phyloP scores from a whole-genome alignment of 2,329 filamentous ascomycete genomes.

The Talaromyces islandicus region DNA sequence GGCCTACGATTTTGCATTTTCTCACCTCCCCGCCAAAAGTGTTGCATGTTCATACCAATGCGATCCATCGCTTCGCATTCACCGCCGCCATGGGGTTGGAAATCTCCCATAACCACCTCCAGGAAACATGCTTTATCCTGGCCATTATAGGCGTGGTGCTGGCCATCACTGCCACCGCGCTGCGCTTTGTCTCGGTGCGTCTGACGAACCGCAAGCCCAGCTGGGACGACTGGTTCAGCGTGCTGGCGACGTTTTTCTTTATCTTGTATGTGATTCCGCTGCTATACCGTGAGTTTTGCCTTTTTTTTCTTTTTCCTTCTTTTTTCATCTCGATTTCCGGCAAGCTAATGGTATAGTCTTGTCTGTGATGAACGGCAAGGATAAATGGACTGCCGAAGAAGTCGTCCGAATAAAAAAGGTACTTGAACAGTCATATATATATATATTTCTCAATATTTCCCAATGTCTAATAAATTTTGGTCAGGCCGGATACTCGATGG shows the following conservation, averaged over 20 bases:
- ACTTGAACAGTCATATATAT: not conserved
- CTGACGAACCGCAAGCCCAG: slow-evolving; percentile 1
- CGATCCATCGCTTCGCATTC: not conserved
- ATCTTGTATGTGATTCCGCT: slow-evolving; percentile 6
- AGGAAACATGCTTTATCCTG: slow-evolving; percentile 5
- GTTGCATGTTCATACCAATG: no score
- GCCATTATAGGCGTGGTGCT: slow-evolving; percentile 3
- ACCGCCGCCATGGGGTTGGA: slow-evolving; percentile 2
- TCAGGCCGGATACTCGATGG: slow-evolving; percentile 6
- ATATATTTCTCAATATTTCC: not conserved
- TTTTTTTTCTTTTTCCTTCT: not conserved
- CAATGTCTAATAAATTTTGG: not conserved
- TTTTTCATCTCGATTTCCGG: no score
- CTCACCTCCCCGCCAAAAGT: no score
- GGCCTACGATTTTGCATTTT: not conserved
- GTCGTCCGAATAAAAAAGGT: slow-evolving; percentile 7
- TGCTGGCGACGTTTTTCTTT: slow-evolving; percentile 6
- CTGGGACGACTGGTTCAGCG: slow-evolving; percentile 4
- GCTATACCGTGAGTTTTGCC: slow-evolving; percentile 2
- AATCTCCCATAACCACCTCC: slow-evolving; percentile 1
- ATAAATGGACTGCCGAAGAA: not conserved
- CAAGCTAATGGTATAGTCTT: not conserved
- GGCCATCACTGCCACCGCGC: slow-evolving; percentile 1
- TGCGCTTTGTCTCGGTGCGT: slow-evolving; percentile 3
- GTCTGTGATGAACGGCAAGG: slow-evolving; percentile 5